Percentiles rank a stretch among this genome's conserved stretches.
These are phyloP conservation scores for Mucor plumbeus DNA, from an alignment of 371 early-diverging fungal genomes.

Conservation along the genomic window DNA sequence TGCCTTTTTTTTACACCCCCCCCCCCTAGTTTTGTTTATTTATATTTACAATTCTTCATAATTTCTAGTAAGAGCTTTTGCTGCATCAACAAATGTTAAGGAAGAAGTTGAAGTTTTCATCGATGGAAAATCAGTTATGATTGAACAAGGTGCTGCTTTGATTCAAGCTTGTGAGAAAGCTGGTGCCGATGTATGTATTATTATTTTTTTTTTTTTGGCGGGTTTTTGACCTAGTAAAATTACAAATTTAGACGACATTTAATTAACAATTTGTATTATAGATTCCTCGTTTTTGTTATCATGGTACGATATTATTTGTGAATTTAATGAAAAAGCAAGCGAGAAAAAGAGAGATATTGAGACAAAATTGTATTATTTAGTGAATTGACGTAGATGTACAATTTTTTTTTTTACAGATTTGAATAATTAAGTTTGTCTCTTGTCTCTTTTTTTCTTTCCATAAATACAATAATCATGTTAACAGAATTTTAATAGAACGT, in stretches of 20 bases:
- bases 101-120: slow-evolving; percentile 87
- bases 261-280: slow-evolving; percentile 15
- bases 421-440: background rate
- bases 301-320: slow-evolving; percentile 57
- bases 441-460: background rate
- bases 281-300: slow-evolving; percentile 98
- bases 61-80: slow-evolving; percentile 56
- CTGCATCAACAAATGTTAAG: slow-evolving; percentile 55
- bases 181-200: slow-evolving; percentile 68
- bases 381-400: background rate
- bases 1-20: background rate
- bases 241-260: background rate
- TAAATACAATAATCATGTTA: background rate
- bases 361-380: background rate
- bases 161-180: slow-evolving; percentile 97
- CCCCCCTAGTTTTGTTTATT: slow-evolving; percentile 14
- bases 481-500: slow-evolving; percentile 59
- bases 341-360: background rate
- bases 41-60: slow-evolving; percentile 8
- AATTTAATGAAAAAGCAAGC: background rate
- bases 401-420: background rate
- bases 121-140: slow-evolving; percentile 88
- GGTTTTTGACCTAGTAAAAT: background rate
- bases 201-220: too few species aligned
- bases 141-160: slow-evolving; percentile 92